phyloP scores from a whole-genome alignment of 352 stramenopile species.

The Elongisporangium anandrum region DNA sequence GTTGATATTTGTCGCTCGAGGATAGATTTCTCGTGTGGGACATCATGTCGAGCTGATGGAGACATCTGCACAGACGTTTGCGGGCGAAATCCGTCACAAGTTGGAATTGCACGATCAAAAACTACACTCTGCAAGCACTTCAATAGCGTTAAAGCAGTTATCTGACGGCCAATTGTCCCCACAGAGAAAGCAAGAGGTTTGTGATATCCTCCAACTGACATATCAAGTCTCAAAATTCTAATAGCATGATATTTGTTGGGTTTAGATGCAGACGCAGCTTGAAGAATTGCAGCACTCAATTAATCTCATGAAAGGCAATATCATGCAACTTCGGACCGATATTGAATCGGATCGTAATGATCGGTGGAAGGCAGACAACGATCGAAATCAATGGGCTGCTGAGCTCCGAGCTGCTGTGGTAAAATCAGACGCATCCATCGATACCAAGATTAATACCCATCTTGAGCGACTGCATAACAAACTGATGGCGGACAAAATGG shows the following conservation, averaged over 20 bases:
- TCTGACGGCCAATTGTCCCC: not conserved
- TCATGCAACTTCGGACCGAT: slow-evolving; percentile 44
- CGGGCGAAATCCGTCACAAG: slow-evolving; percentile 29
- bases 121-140: slow-evolving; percentile 12
- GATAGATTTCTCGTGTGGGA: slow-evolving; percentile 32
- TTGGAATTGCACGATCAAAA: slow-evolving; percentile 47
- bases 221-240: not conserved
- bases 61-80: slow-evolving; percentile 14
- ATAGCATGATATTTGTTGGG: not conserved
- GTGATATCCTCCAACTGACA: not conserved
- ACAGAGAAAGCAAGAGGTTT: slow-evolving; percentile 7
- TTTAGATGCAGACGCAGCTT: slow-evolving; percentile 24
- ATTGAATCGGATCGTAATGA: slow-evolving; percentile 54
- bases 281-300: slow-evolving; percentile 29
- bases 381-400: slow-evolving; percentile 21
- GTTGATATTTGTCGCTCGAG: not conserved
- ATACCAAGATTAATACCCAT: slow-evolving; percentile 33
- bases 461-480: slow-evolving; percentile 40
- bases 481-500: slow-evolving; percentile 43
- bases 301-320: slow-evolving; percentile 29
- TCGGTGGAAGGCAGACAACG: slow-evolving; percentile 33
- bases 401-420: slow-evolving; percentile 19
- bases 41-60: slow-evolving; percentile 45
- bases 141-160: not conserved
- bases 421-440: slow-evolving; percentile 38